A percentile compares a stretch with the other conserved stretches of the same genome.
Evolutionary conservation across 225 moss, liverwort and hornwort genomes (phyloP).

Genomic region (Anthoceros angustus): DNA sequence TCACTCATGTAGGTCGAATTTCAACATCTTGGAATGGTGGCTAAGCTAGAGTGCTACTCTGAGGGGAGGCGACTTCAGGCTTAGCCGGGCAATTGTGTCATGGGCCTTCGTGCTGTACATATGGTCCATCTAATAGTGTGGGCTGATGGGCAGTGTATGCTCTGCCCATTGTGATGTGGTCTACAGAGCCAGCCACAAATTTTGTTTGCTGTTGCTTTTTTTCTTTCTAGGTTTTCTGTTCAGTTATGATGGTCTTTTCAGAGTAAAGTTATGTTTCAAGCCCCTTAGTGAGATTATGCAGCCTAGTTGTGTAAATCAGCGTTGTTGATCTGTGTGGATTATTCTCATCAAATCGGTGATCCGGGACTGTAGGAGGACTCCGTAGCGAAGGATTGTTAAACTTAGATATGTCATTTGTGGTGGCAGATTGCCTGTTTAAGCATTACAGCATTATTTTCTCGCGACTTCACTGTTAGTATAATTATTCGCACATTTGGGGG

Average conservation of each 20-base stretch:
- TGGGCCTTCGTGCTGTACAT: conserved; percentile 81
- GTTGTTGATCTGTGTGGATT: background rate
- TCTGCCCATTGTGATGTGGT: conserved; percentile 26
- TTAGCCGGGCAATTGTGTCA: conserved; percentile 43
- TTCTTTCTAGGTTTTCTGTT: background rate
- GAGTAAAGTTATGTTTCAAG: background rate
- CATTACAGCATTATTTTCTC: too few relatives aligned
- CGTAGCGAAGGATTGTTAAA: too few relatives aligned
- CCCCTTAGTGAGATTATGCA: background rate
- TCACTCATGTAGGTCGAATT: conserved; percentile 80
- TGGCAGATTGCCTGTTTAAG: too few relatives aligned
- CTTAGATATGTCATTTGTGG: too few relatives aligned
- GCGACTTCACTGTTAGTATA: too few relatives aligned
- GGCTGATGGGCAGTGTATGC: conserved; percentile 57
- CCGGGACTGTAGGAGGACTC: background rate
- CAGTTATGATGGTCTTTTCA: background rate
- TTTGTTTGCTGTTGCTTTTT: conserved; percentile 13
- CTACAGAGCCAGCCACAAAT: conserved; percentile 17
- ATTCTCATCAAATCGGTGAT: background rate
- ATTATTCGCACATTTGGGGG: too few relatives aligned
- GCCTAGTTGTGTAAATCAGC: background rate
- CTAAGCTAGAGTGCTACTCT: conserved; percentile 27
- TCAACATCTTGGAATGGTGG: conserved; percentile 50
- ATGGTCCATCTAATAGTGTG: conserved; percentile 53
- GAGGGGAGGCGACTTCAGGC: conserved; percentile 23